Conservation (phyloP, 106 monocot species). For the Dactylorhiza incarnata region DNA sequence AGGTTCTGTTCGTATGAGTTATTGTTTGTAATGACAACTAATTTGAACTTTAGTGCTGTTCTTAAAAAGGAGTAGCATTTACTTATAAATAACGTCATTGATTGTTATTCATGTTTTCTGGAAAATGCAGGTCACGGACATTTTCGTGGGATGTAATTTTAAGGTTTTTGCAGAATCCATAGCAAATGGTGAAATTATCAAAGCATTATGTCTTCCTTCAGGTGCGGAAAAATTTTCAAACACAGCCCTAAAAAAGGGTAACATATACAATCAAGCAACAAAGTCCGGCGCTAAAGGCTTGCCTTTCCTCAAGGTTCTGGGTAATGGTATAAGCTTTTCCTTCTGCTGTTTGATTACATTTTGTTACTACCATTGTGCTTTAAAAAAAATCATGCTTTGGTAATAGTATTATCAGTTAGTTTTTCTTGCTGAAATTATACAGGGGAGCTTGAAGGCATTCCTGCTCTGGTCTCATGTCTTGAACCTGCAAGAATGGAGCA, state of each 20-base stretch:
- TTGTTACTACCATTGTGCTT: constrained; percentile 12
- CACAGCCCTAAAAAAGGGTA: constrained; percentile 88
- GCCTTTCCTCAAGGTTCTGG: constrained; percentile 88
- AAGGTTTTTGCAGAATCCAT: constrained; percentile 81
- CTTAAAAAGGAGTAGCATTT: neutral
- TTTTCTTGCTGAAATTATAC: constrained; percentile 18
- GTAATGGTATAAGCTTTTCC: constrained; percentile 46
- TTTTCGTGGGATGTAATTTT: constrained; percentile 60
- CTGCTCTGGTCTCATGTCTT: constrained; percentile 64
- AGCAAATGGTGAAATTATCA: constrained; percentile 66
- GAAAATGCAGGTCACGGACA: constrained; percentile 56
- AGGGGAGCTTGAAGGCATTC: constrained; percentile 82
- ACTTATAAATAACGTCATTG: neutral
- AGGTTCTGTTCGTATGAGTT: too few species aligned
- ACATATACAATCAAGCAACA: constrained; percentile 76
- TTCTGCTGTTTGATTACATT: constrained; percentile 3
- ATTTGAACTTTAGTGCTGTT: neutral
- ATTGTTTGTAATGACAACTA: too few species aligned
- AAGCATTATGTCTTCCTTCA: constrained; percentile 76
- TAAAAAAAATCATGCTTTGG: neutral
- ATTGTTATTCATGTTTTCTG: neutral
- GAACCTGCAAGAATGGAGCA: constrained; percentile 33
- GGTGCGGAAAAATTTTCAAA: constrained; percentile 84
- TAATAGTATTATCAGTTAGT: constrained; percentile 7
- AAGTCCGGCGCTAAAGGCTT: constrained; percentile 96